Conservation (phyloP, 345 rosid species). For the Microcos paniculata region DNA sequence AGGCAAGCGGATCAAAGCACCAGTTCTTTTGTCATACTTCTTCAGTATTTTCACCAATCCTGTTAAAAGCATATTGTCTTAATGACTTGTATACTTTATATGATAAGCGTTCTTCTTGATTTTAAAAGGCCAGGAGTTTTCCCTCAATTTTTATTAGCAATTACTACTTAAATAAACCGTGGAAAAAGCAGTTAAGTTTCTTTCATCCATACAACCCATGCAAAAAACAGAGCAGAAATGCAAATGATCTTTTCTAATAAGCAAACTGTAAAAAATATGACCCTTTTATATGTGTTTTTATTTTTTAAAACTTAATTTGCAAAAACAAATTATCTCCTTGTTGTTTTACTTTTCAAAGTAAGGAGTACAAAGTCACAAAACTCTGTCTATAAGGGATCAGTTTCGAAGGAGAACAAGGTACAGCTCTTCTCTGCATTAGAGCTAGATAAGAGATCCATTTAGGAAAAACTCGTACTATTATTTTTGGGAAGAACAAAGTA, state of each 20-base stretch:
- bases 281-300: background rate
- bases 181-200: background rate
- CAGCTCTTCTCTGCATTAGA: background rate
- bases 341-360: background rate
- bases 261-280: background rate
- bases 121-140: background rate
- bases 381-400: background rate
- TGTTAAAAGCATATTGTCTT: slow-evolving; percentile 21
- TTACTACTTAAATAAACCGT: background rate
- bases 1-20: slow-evolving; percentile 85
- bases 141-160: background rate
- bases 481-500: background rate
- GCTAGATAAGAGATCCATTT: background rate
- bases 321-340: background rate
- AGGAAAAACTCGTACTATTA: background rate
- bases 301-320: background rate
- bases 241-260: background rate
- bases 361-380: background rate
- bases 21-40: slow-evolving; percentile 95
- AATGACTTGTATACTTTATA: background rate
- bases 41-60: slow-evolving; percentile 92
- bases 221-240: background rate
- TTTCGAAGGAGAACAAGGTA: background rate
- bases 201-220: background rate
- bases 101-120: background rate